phyloP scores from a whole-genome alignment of 23 red algal species.

The Gracilaria caudata region DNA sequence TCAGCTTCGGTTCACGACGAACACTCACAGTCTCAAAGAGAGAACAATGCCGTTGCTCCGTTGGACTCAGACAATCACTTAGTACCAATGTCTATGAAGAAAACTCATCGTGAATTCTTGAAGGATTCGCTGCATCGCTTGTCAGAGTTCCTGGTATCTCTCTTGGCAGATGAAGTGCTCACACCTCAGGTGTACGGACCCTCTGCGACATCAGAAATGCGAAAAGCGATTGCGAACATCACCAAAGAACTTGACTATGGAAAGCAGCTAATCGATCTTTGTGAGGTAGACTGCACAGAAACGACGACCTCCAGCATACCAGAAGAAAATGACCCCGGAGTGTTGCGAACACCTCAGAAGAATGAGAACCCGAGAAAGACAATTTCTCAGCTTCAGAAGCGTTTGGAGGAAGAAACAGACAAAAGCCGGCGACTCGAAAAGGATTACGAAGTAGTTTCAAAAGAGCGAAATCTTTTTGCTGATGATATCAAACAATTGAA shows the following conservation, averaged over 20 bases:
- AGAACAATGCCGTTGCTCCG: neutral
- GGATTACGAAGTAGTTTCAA: constrained; percentile 34
- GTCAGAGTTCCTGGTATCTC: constrained; percentile 54
- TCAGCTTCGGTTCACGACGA: neutral
- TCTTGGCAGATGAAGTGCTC: constrained; percentile 48
- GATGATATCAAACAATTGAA: constrained; percentile 44
- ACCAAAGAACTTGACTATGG: constrained; percentile 56
- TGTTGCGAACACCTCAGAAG: constrained; percentile 15
- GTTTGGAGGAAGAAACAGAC: constrained; percentile 36
- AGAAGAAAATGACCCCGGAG: constrained; percentile 42
- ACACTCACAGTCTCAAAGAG: neutral
- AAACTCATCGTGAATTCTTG: neutral
- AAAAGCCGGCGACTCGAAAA: constrained; percentile 31
- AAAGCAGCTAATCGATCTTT: constrained; percentile 42
- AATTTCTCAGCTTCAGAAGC: constrained; percentile 8
- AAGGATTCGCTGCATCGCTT: constrained; percentile 18
- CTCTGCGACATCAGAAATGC: constrained; percentile 19
- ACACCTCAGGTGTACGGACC: constrained; percentile 26
- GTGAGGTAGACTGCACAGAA: constrained; percentile 13
- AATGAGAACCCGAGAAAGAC: constrained; percentile 26
- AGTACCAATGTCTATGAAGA: constrained; percentile 33
- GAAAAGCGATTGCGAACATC: constrained; percentile 39
- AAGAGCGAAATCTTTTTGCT: constrained; percentile 42
- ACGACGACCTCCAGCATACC: constrained; percentile 1
- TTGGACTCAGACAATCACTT: constrained; percentile 1